These are phyloP conservation scores for Penicillium polonicum DNA, from an alignment of 2,329 filamentous ascomycete genomes.

Conservation along the genomic window DNA sequence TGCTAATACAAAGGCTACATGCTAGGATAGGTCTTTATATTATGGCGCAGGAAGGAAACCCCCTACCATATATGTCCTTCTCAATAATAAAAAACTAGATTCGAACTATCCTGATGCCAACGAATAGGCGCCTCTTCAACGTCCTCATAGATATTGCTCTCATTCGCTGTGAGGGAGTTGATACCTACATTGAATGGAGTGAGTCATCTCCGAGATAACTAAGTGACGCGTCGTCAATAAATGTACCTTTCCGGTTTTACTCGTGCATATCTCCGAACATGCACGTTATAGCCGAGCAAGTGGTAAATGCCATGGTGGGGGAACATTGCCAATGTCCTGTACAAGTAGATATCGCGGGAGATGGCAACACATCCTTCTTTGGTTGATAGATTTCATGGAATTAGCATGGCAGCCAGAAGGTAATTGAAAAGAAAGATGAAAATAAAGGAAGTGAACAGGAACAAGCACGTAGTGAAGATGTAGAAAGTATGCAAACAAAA, in stretches of 20 bases:
- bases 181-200: not conserved
- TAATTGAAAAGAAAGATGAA: not conserved
- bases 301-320: not conserved
- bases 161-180: not conserved
- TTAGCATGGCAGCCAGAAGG: not conserved
- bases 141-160: no score
- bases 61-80: no score
- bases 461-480: not conserved
- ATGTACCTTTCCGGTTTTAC: not conserved
- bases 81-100: no score
- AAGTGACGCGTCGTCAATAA: not conserved
- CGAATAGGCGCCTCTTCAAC: no score
- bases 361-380: not conserved
- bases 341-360: not conserved
- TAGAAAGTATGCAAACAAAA: slow-evolving; percentile 3
- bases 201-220: not conserved
- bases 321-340: not conserved
- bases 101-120: no score
- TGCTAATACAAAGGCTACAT: no score
- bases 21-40: no score
- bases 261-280: not conserved
- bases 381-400: not conserved
- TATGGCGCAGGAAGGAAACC: no score
- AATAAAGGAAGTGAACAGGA: not conserved
- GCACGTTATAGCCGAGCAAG: not conserved